These are phyloP conservation scores for Suillus bovinus DNA, from an alignment of 768 basidiomycete genomes.

Conservation along the genomic window DNA sequence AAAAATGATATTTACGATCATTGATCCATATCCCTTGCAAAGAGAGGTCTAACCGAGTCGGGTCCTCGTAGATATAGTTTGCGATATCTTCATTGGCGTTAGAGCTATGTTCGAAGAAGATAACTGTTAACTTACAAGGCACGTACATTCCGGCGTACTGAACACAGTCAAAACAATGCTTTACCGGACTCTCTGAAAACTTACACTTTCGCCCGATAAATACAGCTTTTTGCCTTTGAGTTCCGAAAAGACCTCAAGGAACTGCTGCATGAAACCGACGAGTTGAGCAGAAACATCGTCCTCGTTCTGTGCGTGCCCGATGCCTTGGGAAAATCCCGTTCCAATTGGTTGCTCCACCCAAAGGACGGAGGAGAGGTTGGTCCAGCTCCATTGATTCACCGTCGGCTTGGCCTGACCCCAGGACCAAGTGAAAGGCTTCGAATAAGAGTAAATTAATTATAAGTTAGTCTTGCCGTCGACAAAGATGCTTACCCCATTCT, in stretches of 20 bases:
- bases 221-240: not conserved
- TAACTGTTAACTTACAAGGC: not conserved
- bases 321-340: not conserved
- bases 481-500: not conserved
- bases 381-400: not conserved
- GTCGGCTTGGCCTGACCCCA: not conserved
- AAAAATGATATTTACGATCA: not conserved
- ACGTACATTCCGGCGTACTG: not conserved
- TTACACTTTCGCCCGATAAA: not conserved
- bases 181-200: not conserved
- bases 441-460: not conserved
- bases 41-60: not conserved
- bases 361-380: not conserved
- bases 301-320: not conserved
- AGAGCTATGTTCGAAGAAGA: no score
- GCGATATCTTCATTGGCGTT: not conserved
- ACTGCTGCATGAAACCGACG: not conserved
- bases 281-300: not conserved
- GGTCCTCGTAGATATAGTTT: not conserved
- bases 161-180: not conserved
- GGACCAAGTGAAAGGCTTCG: not conserved
- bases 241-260: not conserved
- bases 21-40: not conserved
- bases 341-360: not conserved
- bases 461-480: not conserved